Percentiles rank a stretch among this genome's conserved stretches.
Conservation (phyloP, 768 basidiomycete genomes). For the Lyophyllum shimeji region DNA sequence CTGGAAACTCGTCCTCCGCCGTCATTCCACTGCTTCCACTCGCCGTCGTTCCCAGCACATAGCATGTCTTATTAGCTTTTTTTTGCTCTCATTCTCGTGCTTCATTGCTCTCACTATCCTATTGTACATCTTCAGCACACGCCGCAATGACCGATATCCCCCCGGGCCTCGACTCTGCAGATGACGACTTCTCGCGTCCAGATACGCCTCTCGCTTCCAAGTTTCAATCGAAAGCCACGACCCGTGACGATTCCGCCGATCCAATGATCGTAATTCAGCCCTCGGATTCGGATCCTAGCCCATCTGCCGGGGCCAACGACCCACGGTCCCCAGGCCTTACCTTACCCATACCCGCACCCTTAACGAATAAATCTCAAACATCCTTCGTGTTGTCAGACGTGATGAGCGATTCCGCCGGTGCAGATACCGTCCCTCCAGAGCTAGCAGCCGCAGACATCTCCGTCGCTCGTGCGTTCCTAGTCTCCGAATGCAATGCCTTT, state of each 20-base stretch:
- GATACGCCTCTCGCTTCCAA: slow-evolving; percentile 25
- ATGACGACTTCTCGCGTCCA: slow-evolving; percentile 29
- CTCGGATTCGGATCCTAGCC: background rate
- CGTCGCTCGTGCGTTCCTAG: slow-evolving; percentile 51
- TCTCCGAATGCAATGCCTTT: slow-evolving; percentile 8
- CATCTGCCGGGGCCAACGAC: background rate
- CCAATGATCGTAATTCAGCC: slow-evolving; percentile 1
- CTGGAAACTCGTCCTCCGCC: slow-evolving; percentile 19
- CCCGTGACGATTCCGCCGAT: slow-evolving; percentile 6
- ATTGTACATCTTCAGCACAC: background rate
- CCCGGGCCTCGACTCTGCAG: slow-evolving; percentile 16
- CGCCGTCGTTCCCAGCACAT: slow-evolving; percentile 8
- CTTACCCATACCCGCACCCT: slow-evolving; percentile 40
- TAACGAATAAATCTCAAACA: slow-evolving; percentile 37
- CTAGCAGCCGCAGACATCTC: slow-evolving; percentile 55
- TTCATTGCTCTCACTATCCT: slow-evolving; percentile 7
- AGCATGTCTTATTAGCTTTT: slow-evolving; percentile 20
- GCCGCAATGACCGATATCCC: slow-evolving; percentile 21
- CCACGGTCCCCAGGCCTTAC: slow-evolving; percentile 24
- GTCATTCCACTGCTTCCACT: slow-evolving; percentile 10
- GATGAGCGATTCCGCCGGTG: slow-evolving; percentile 29
- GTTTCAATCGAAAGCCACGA: slow-evolving; percentile 11
- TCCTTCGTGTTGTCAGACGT: slow-evolving; percentile 47
- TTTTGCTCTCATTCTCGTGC: background rate
- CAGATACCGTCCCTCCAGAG: slow-evolving; percentile 47